Percentiles rank a stretch among this genome's conserved stretches.
phyloP scores from a whole-genome alignment of 2,329 filamentous ascomycete genomes.

The Helotiales sp. region DNA sequence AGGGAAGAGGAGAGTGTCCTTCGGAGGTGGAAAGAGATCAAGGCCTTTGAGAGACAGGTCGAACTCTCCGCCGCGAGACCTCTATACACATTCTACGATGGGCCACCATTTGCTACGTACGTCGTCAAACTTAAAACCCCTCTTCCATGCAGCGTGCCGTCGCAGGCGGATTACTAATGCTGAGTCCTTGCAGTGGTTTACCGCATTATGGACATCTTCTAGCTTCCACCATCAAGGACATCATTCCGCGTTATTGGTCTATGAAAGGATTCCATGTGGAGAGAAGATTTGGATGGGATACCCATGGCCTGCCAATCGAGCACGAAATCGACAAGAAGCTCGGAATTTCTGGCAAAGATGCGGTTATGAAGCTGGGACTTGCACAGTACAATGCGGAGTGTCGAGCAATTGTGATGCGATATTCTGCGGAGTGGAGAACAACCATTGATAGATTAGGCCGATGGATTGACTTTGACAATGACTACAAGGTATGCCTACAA shows the following conservation, averaged over 20 bases:
- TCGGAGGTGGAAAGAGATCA: slow-evolving; percentile 84
- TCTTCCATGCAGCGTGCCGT: slow-evolving; percentile 45
- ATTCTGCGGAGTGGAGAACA: slow-evolving; percentile 79
- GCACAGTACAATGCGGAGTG: slow-evolving; percentile 91
- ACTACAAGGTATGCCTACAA: slow-evolving; percentile 71
- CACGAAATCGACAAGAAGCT: slow-evolving; percentile 98
- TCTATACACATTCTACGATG: slow-evolving; percentile 94
- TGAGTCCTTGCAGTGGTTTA: slow-evolving; percentile 43
- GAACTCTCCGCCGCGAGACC: slow-evolving; percentile 81
- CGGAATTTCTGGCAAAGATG: slow-evolving; percentile 82
- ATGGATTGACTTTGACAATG: slow-evolving; percentile 98
- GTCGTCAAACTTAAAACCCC: slow-evolving; percentile 1
- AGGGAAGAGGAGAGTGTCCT: slow-evolving; percentile 87
- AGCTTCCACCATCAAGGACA: slow-evolving; percentile 94
- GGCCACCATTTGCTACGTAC: slow-evolving; percentile 72
- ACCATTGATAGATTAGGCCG: slow-evolving; percentile 87
- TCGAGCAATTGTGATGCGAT: slow-evolving; percentile 90
- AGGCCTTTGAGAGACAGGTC: slow-evolving; percentile 78
- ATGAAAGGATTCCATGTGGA: slow-evolving; percentile 96
- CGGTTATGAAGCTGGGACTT: slow-evolving; percentile 83
- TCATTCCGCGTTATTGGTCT: slow-evolving; percentile 94
- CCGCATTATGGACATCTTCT: slow-evolving; percentile 69
- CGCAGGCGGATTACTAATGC: slow-evolving; percentile 43
- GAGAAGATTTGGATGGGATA: slow-evolving; percentile 93
- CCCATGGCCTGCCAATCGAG: slow-evolving; percentile 91